Evolutionary conservation across 164 flowering plant species (phyloP), one percentile per base, ranked within the genome.

Genomic region (Macadamia integrifolia): DNA sequence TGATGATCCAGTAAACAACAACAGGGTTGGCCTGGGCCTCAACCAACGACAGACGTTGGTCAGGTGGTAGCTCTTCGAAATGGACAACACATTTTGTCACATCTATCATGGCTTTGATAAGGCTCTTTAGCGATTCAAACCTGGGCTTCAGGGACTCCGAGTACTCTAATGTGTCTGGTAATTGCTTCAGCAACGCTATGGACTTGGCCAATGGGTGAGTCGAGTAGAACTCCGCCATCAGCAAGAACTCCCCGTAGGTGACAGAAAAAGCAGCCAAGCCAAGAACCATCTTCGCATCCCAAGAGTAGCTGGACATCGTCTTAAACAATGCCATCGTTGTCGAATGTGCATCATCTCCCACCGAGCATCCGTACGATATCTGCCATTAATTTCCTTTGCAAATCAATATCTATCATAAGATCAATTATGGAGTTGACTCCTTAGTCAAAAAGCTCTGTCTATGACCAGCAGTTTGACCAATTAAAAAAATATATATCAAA

Each of bases 241-340:
- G 85, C 83, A 83, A 75, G 48, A 83, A 74, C 74, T 82, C 80
- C 6, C 92, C 96, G 74, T 84, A 88, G 68, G 70, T 80, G 60
- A 50, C 76, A 14, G 83, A 88, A 58, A 90, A 84, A 18, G 94
- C 89, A 61, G 94, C 79, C 3, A 92, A 85, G 40, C 76, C 82
- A 69, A 90, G 58, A 49, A 74, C 85, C 75, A 84, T 69, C 76
- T 92, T 92, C 29, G 81, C 88, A 73, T 82, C 96, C 97, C 97
- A 93, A 23, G 72, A 71, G 58, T 80, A 85, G 35, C 73, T 76
- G 18, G 77, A 72, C 5, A 93, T 77, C 62, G 79, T 69, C 66
- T 89, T 84, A 6, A 93, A 82, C 74, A 90, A 42, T 42, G 30
- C 0, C 84, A 93, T 73, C 18, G 89, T 79, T 42, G 72, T 82